These are phyloP conservation scores for Phytopythium vexans DNA, from an alignment of 352 stramenopile species.

Conservation along the genomic window DNA sequence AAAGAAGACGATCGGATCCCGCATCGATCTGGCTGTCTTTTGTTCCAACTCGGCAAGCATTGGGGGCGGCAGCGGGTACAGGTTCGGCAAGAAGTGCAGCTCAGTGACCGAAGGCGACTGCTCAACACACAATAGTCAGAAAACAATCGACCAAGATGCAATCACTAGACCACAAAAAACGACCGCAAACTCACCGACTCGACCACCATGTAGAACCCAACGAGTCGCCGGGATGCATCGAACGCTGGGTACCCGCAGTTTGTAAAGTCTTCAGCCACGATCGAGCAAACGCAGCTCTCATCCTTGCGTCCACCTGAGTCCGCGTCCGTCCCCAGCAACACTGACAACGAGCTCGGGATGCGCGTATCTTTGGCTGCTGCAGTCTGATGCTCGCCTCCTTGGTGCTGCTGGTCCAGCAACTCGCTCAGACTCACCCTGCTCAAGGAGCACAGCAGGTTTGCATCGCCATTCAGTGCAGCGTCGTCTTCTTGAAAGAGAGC, in stretches of 20 bases:
- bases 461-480: constrained; percentile 47
- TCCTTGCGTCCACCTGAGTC: constrained; percentile 15
- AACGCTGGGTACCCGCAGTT: constrained; percentile 64
- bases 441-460: constrained; percentile 51
- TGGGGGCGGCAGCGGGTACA: constrained; percentile 53
- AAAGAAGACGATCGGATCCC: constrained; percentile 16
- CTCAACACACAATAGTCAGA: background rate
- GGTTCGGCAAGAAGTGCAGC: constrained; percentile 52
- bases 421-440: constrained; percentile 55
- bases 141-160: background rate
- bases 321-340: constrained; percentile 28
- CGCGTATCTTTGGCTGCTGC: background rate
- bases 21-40: constrained; percentile 27
- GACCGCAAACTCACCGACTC: constrained; percentile 22
- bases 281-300: constrained; percentile 22
- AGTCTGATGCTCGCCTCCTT: constrained; percentile 3
- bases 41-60: constrained; percentile 58
- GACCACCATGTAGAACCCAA: constrained; percentile 64
- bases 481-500: constrained; percentile 62
- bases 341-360: constrained; percentile 20
- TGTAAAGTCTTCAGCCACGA: constrained; percentile 53
- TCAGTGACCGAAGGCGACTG: constrained; percentile 23
- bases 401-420: constrained; percentile 9
- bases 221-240: constrained; percentile 30
- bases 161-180: background rate